Percentiles rank a stretch among this genome's conserved stretches.
These are phyloP conservation scores for Kandelia obovata DNA, from an alignment of 345 rosid species.

Conservation along the genomic window DNA sequence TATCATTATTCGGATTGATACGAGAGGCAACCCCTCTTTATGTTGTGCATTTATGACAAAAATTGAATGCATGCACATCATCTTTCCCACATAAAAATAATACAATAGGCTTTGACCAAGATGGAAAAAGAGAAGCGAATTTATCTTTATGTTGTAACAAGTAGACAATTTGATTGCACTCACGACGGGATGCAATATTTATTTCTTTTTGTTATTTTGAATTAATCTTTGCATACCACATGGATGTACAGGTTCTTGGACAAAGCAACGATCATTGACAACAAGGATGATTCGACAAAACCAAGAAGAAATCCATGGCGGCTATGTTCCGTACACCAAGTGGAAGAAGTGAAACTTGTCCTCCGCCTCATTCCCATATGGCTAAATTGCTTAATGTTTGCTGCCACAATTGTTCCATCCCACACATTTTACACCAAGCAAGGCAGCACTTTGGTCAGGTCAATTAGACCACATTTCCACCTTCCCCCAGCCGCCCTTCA, in stretches of 20 bases:
- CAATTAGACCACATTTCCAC: slow-evolving; percentile 55
- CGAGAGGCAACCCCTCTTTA: no score
- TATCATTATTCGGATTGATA: no score
- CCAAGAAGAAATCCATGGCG: slow-evolving; percentile 68
- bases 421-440: slow-evolving; percentile 87
- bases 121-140: no score
- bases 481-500: slow-evolving; percentile 80
- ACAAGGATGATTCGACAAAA: slow-evolving; percentile 35
- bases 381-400: slow-evolving; percentile 73
- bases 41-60: no score
- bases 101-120: no score
- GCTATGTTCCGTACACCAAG: slow-evolving; percentile 70
- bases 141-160: no score
- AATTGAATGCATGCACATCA: no score
- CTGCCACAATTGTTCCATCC: slow-evolving; percentile 52
- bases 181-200: no score
- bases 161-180: no score
- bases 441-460: slow-evolving; percentile 62
- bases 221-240: neutral
- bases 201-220: neutral
- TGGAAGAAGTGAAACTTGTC: slow-evolving; percentile 81
- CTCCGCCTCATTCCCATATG: slow-evolving; percentile 72
- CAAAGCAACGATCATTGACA: slow-evolving; percentile 72
- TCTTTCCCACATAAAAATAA: no score
- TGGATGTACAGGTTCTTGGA: slow-evolving; percentile 57